Evolutionary conservation across 352 stramenopile species (phyloP).

Genomic region (Globisporangium cylindrosporum): DNA sequence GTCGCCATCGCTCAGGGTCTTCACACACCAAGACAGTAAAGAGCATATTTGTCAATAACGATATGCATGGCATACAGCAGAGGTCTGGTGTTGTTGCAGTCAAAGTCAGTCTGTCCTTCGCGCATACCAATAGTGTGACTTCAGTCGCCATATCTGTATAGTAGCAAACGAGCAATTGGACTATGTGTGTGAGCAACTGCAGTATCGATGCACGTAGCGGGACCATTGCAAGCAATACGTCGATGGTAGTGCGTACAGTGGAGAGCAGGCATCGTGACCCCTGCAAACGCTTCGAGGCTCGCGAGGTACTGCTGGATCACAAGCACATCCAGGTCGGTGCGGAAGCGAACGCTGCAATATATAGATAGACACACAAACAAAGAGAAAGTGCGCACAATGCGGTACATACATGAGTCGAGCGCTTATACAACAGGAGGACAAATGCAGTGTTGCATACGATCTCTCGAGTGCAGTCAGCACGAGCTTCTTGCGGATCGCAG

Average conservation of each 20-base stretch:
- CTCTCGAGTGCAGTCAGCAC: constrained; percentile 46
- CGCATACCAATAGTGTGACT: constrained; percentile 38
- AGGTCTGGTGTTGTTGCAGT: too few relatives aligned
- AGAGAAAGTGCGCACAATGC: neutral
- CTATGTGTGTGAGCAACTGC: neutral
- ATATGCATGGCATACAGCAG: neutral
- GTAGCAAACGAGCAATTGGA: neutral
- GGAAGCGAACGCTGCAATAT: constrained; percentile 35
- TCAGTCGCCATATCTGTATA: constrained; percentile 56
- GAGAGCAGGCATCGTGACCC: constrained; percentile 36
- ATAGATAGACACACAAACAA: neutral
- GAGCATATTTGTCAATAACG: neutral
- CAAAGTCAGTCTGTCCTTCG: too few relatives aligned
- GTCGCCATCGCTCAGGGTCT: constrained; percentile 61
- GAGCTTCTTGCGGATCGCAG: constrained; percentile 33
- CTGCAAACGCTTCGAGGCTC: constrained; percentile 35
- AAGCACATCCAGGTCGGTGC: constrained; percentile 53
- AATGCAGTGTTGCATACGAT: constrained; percentile 26
- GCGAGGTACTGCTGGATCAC: constrained; percentile 51
- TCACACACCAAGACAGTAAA: neutral
- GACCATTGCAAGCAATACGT: neutral
- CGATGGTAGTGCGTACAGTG: constrained; percentile 40
- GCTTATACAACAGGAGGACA: neutral
- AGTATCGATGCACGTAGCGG: neutral
- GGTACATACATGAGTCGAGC: neutral